Base-by-base conservation (phyloP, 805 yeast species). In the Zygosaccharomyces bisporus region DNA sequence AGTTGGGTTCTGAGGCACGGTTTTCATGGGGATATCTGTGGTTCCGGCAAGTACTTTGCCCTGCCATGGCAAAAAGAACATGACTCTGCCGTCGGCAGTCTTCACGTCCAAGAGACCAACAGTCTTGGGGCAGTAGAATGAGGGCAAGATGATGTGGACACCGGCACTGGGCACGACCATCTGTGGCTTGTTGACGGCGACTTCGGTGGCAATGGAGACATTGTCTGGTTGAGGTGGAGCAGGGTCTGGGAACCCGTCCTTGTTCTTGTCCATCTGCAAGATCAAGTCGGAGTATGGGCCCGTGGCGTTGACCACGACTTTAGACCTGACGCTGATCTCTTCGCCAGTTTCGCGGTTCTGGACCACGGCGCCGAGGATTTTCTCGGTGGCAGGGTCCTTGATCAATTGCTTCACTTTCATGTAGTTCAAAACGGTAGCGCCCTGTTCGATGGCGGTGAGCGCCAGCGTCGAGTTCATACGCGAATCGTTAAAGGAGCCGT, bases 41-140 rank as follows among this genome's bases (percentile, higher is more conserved):
- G 98, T 90, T 64, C 98, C 98, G 46, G 96, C 96, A 53, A 90
- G 74, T 25, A 90, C 95, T 66, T 89, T 86, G 4, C 96, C 96
- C 72, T 89, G 96, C 97, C 97, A 90, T 56, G 98, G 98, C 66
- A 90, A 74, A 73, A 91, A 90, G 71, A 90, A 90, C 85, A 91
- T 86, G 42, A 90, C 97, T 68, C 98, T 81, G 46, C 97, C 97
- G 64, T 90, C 98, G 25, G 91, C 73, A 38, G 98, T 90, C 36
- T 86, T 77, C 37, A 96, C 95, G 68, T 90, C 97, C 47, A 90
- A 74, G 51, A 90, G 74, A 51, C 98, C 98, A 76, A 87, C 77
- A 52, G 81, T 81, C 61, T 77, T 76, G 42, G 97, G 95, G 67
- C 95, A 84, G 70, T 87, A 90, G 74, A 77, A 90, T 54, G 90